Percentiles rank a stretch among this genome's conserved stretches.
Evolutionary conservation across 495 filamentous ascomycete species (phyloP).

Genomic region (Penicillium maclennaniae): DNA sequence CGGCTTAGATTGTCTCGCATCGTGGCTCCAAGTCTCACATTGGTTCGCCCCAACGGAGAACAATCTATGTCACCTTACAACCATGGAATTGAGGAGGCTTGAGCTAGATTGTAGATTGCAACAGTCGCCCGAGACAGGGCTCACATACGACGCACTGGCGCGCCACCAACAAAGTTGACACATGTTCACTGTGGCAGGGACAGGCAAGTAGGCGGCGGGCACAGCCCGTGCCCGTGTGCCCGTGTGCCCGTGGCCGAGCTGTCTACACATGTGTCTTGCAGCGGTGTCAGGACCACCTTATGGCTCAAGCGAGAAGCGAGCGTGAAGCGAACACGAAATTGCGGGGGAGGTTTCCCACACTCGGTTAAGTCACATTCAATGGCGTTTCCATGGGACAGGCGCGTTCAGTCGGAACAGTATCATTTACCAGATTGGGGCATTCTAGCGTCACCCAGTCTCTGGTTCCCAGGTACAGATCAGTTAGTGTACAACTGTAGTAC

Average conservation of each 20-base stretch:
- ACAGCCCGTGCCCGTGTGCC: neutral
- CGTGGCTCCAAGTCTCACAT: neutral
- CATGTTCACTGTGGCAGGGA: neutral
- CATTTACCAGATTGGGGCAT: constrained; percentile 5
- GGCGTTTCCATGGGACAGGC: constrained; percentile 9
- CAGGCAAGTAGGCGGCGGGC: neutral
- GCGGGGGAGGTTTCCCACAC: constrained; percentile 11
- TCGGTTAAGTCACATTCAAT: constrained; percentile 7
- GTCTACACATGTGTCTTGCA: neutral
- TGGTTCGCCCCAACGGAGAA: neutral
- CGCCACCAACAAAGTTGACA: neutral
- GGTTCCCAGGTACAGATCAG: neutral
- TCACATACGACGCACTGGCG: neutral
- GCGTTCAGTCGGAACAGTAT: neutral
- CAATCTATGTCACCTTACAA: neutral
- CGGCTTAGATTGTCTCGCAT: neutral
- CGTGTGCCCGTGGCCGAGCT: neutral
- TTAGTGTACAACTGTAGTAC: too few species aligned
- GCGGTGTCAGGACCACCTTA: neutral
- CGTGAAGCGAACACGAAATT: constrained; percentile 1
- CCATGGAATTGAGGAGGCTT: neutral
- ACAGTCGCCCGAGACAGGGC: neutral
- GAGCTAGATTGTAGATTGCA: neutral
- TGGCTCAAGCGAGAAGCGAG: neutral
- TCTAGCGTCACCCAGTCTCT: constrained; percentile 2